Base-by-base conservation (phyloP, 371 early-diverging fungal species). In the Saksenaea vasiformis region DNA sequence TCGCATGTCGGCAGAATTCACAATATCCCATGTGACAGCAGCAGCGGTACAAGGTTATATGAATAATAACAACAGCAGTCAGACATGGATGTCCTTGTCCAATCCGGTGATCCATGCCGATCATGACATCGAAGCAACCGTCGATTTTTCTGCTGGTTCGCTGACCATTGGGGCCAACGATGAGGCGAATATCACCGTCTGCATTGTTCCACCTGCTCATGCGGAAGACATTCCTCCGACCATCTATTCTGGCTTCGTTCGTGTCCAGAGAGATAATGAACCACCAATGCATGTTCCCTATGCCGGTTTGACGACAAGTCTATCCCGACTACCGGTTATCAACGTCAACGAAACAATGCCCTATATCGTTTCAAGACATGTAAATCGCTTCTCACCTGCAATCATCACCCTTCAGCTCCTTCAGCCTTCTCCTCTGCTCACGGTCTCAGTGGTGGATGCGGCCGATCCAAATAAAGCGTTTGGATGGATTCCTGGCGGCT, bases 1-100 rank as follows among this genome's bases (percentile, higher is more conserved):
- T 62, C 75, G 77, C 37, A 62, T 76, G 47, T 65, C 69, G 1
- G 73, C 73, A 54, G 83, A 85, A 43, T 92, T 87, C 70, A 69
- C 55, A 15, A 60, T 91, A 3, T 56, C 68, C 3, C 82, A 84
- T 65, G 37, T 68, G 5, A 70, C 82, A 14, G 74, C 88, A 1
- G 72, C 66, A 19, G 71, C 83, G n/a, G 73, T 77, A 0, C 77
- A 79, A 67, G 80, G 77, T 1, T 82, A 79, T 67, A 58, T 64
- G 8, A 44, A 66, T 13, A 41, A 58, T 13, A 41, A 58, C 3
- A 39, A 26, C 13, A 35, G 31, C 4, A 35, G 51, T 4, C 13
- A 37, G 14, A 56, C 14, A 11, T 22, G 58, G 10, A 44, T 61
- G 15, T 74, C 79, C 0, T 39, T 80, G 14, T 60, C 59, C 5